Base-by-base conservation (phyloP, 129 eudicot species). In the Artemisia annua region DNA sequence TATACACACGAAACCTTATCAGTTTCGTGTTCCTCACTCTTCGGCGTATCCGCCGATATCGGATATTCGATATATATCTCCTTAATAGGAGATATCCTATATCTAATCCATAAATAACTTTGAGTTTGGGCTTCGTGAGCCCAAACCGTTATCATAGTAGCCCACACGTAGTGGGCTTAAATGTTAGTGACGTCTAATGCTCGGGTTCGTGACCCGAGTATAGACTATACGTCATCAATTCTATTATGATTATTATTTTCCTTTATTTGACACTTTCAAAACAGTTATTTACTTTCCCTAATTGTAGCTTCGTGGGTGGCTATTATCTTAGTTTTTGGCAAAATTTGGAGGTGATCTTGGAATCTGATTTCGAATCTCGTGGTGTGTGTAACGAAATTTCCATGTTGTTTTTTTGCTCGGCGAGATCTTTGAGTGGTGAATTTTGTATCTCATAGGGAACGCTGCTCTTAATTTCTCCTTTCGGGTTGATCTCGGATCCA, bases 231-330 rank as follows among this genome's bases (percentile, higher is more conserved):
- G n/a, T n/a, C n/a, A n/a, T n/a, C n/a, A n/a, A n/a, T n/a, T n/a
- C n/a, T n/a, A 20, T 20, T 68, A 22, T 51, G 12, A 51, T 50
- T 13, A 46, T 22, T 67, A 43, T 66, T 46, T 66, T 66, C 2
- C 0, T 49, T 24, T 68, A 15, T 68, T 68, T 20, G 30, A 26
- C 22, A 14, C 7, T 68, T 51, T 51, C 13, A 18, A 51, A 7
- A 24, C n/a, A 68, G 73, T 68, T 51, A 56, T 22, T 51, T 68
- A 24, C 7, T 68, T 68, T 49, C 49, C 73, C 48, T 22, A 68
- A 68, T 22, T 68, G 61, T 68, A 50, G 61, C 61, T 26, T 51
- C 3, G 48, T 68, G 73, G 61, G 73, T 49, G 26, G 73, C 51
- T 68, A 3, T 67, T 55, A 55, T 16, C 60, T 26, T 55, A 17